These are phyloP conservation scores for Leccinum disarticulatum DNA, from an alignment of 768 basidiomycete genomes.

Conservation along the genomic window DNA sequence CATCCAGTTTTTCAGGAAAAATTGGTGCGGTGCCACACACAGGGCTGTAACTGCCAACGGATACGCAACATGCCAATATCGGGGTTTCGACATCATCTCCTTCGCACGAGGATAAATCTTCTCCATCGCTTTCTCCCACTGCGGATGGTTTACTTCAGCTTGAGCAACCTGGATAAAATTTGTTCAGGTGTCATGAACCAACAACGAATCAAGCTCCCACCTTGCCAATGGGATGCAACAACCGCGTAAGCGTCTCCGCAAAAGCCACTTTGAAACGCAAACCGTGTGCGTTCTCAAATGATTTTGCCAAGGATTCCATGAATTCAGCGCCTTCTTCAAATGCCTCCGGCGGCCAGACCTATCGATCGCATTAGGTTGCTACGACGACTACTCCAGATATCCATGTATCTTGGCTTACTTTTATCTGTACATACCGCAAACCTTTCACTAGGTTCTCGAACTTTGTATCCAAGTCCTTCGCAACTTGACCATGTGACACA, in stretches of 20 bases:
- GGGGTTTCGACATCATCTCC: slow-evolving; percentile 84
- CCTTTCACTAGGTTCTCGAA: slow-evolving; percentile 86
- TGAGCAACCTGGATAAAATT: slow-evolving; percentile 68
- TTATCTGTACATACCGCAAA: slow-evolving; percentile 78
- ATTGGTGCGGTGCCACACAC: slow-evolving; percentile 84
- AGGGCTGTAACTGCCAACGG: slow-evolving; percentile 80
- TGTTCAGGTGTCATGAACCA: neutral
- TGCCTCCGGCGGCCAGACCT: slow-evolving; percentile 93
- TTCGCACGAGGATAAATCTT: slow-evolving; percentile 77
- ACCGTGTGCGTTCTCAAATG: slow-evolving; percentile 83
- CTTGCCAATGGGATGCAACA: slow-evolving; percentile 89
- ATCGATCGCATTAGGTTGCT: slow-evolving; percentile 2
- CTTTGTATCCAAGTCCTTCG: slow-evolving; percentile 77
- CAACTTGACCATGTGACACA: slow-evolving; percentile 69
- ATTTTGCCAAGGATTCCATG: slow-evolving; percentile 77
- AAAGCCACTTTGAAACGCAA: slow-evolving; percentile 79
- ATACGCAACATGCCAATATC: slow-evolving; percentile 88
- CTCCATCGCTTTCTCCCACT: slow-evolving; percentile 92
- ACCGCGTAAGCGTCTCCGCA: slow-evolving; percentile 72
- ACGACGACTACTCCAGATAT: neutral
- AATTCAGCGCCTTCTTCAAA: slow-evolving; percentile 95
- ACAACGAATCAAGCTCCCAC: slow-evolving; percentile 34
- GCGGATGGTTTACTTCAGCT: slow-evolving; percentile 93
- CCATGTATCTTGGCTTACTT: slow-evolving; percentile 42
- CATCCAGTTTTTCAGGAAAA: slow-evolving; percentile 82